Base-by-base conservation (phyloP, 1,284 basidiomycete species). In the Ceratobasidium sp. region DNA sequence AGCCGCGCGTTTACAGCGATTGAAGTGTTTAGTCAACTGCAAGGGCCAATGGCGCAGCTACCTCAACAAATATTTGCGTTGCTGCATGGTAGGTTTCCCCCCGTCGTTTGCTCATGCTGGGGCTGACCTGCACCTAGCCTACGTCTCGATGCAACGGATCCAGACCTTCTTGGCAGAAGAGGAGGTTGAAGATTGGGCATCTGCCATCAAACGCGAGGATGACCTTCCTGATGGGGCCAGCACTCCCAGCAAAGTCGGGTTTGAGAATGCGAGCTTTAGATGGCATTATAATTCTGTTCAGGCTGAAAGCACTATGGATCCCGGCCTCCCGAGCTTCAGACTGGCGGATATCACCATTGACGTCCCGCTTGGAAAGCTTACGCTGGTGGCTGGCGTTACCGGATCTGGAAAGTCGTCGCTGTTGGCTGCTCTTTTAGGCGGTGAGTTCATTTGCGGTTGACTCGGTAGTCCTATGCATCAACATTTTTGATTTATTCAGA, bases 401-500 rank as follows among this genome's bases (percentile, higher is more conserved):
- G 92, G 92, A 0, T 88, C 89, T 0, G 92, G 92, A 0, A 95
- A 95, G 82, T 89, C 87, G 44, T 89, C 89, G 0, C 76, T 92
- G 12, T 80, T 92, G 49, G 83, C 84, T 18, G 88, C 90, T n/a
- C 79, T 87, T 63, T 82, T 88, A 11, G 88, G 88, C 78, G 88
- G 88, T 88, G 74, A 51, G 83, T 77, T 12, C 49, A 58, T 69
- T 75, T 42, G 14, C 9, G 9, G 18, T 48, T 74, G 64, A 64
- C 61, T 78, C 69, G 66, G 75, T 28, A 72, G 74, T 21, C 73
- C 73, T 51, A 78, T 77, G 36, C 40, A 73, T 36, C 60, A 62
- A 54, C 73, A 23, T 23, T 40, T 54, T 54, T 58, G 42, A 59
- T 56, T 66, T 53, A 53, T 62, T 7, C 59, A 90, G 92, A 94